Conservation (phyloP, 495 filamentous ascomycete species). For the Venustampulla echinocandica region DNA sequence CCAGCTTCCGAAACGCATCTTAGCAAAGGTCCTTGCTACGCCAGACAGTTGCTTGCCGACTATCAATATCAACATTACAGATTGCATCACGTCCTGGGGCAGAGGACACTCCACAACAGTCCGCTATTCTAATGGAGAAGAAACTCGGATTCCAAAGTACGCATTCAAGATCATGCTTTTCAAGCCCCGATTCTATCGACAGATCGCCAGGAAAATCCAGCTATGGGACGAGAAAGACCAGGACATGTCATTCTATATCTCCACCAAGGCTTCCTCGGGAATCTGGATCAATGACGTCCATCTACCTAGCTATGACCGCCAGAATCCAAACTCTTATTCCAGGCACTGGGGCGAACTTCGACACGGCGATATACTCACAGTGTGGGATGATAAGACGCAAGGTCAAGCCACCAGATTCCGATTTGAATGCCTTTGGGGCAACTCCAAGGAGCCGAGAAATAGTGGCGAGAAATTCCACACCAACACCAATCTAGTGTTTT, state of each 20-base stretch:
- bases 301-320: conserved; percentile 40
- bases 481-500: neutral
- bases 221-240: conserved; percentile 35
- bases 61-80: conserved; percentile 53
- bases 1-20: conserved; percentile 29
- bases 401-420: conserved; percentile 36
- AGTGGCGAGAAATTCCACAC: conserved; percentile 2
- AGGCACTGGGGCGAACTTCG: conserved; percentile 58
- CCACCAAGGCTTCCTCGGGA: conserved; percentile 59
- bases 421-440: conserved; percentile 47
- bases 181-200: conserved; percentile 50
- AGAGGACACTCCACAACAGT: conserved; percentile 53
- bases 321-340: conserved; percentile 31
- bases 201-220: conserved; percentile 21
- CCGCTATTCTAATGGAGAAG: conserved; percentile 45
- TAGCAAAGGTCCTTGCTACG: conserved; percentile 36
- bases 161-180: conserved; percentile 73
- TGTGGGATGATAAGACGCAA: conserved; percentile 38
- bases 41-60: conserved; percentile 38
- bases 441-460: conserved; percentile 30
- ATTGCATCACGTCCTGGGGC: conserved; percentile 66
- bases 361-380: conserved; percentile 60
- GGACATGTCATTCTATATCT: conserved; percentile 60
- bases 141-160: conserved; percentile 68
- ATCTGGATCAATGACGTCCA: conserved; percentile 64